Conservation (phyloP, 345 rosid genomes). For the Syzygium oleosum region DNA sequence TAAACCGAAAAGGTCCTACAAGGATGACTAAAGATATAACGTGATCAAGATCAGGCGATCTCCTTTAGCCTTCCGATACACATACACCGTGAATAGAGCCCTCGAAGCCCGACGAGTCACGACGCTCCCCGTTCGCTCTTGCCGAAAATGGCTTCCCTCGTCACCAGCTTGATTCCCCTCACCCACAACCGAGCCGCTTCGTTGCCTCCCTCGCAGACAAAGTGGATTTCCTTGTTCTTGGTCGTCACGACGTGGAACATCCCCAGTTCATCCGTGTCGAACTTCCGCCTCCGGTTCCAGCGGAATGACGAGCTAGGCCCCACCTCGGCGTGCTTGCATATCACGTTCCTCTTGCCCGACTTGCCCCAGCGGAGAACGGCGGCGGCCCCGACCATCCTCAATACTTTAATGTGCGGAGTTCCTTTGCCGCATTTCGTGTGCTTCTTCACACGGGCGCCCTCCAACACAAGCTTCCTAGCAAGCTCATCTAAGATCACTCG, state of each 20-base stretch:
- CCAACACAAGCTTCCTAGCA: constrained; percentile 38
- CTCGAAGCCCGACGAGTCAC: not conserved
- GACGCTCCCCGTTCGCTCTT: not conserved
- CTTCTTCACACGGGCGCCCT: constrained; percentile 37
- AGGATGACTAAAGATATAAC: not conserved
- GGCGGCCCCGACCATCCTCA: constrained; percentile 24
- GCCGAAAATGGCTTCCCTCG: constrained; percentile 34
- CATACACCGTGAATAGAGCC: not conserved
- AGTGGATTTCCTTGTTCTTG: constrained; percentile 57
- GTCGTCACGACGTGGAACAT: constrained; percentile 45
- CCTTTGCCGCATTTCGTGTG: constrained; percentile 57
- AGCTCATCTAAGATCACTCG: constrained; percentile 36
- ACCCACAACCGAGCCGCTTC: constrained; percentile 59
- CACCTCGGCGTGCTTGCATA: constrained; percentile 38
- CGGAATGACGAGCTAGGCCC: constrained; percentile 34
- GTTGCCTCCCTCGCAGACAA: constrained; percentile 45
- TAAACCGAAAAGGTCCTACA: not conserved
- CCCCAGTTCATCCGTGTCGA: constrained; percentile 31
- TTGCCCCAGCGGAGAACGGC: constrained; percentile 57
- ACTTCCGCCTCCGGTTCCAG: constrained; percentile 42
- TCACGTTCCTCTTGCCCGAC: constrained; percentile 42
- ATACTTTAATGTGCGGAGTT: constrained; percentile 30
- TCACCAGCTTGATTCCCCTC: constrained; percentile 49
- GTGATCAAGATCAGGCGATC: not conserved
- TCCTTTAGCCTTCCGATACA: not conserved